Evolutionary conservation across 2,329 filamentous ascomycete species (phyloP), one percentile per base, ranked within the genome.

Genomic region (Stylonectria norvegica): DNA sequence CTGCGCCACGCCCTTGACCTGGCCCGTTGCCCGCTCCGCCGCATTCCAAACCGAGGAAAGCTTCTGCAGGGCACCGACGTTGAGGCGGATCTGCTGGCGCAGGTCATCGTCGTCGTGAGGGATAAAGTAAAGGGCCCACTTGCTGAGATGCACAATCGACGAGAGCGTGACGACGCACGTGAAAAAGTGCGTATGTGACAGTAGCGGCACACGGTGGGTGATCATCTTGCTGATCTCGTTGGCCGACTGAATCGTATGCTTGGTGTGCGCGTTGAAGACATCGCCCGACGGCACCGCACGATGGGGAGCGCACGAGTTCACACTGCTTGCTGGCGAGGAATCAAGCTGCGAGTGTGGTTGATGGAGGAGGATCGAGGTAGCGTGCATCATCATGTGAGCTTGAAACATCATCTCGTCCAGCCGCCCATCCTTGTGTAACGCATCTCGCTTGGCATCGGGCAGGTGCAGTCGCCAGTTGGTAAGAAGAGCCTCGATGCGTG

Each of bases 321-420:
- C 71, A 16, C 70, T 65, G 8, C 73, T 68, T 3, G 74, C 72
- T 5, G 75, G 75, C 32, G 76, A 78, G 18, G 72, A 78, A 61
- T 85, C 83, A 14, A 91, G 73, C 53, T 88, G 85, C 4, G 86
- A 90, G 40, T 85, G 79, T 7, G 86, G 86, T 50, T 90, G 84
- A 59, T 93, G 86, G 14, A 93, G 75, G 50, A 89, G 79, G 53
- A 93, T 87, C 1, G 82, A 75, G 45, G 75, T 79, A 5, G 75
- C 75, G 47, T 79, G 68, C 20, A 69, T 75, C 55, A 95, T 86
- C 79, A 94, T 91, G 48, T 87, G 84, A 1, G 87, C 89, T 61
- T 94, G 88, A 66, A 95, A 95, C 64, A 95, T 82, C 76, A 95
- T 85, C 65, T 95, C 88, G 60, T 96, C 90, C 9, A 90, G 72